Base-by-base conservation (phyloP, 2,329 filamentous ascomycete species). In the Fusarium udum region DNA sequence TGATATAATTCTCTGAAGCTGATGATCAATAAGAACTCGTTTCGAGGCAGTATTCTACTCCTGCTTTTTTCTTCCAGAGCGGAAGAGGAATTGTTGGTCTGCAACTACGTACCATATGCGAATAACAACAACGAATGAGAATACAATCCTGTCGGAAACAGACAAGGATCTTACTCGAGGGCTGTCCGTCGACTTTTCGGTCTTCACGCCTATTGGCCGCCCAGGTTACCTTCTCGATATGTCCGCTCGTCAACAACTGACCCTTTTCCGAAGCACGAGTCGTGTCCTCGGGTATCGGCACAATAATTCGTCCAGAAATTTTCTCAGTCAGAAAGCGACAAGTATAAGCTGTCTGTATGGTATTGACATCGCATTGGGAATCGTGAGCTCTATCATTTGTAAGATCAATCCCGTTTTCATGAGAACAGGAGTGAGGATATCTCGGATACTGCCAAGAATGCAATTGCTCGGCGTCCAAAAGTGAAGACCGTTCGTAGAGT, bases 391-490 rank as follows among this genome's bases (percentile, higher is more conserved):
- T 18, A 32, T 56, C 7, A 20, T 12, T 7, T 4, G 11, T 12
- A 0, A 14, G 22, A 6, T 3, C 16, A 26, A 28, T 15, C 22
- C 6, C 24, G 22, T 22, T 8, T 22, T 34, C 22, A 31, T n/a
- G 1, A 39, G 18, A n/a, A 15, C 12, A n/a, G 6, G 4, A 18
- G 0, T n/a, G 8, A 14, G 20, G 0, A 14, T 10, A 28, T 36
- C 6, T 6, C 24, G 8, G 24, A 36, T 6, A 48, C n/a, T 18
- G n/a, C 0, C n/a, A 28, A 48, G 13, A 32, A 26, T 22, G 14
- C 20, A 14, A n/a, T 22, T 16, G 15, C 20, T 60, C 53, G 40
- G 53, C 1, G 5, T 5, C 4, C 24, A 63, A 4, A 63, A 45
- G 16, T 63, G 11, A 22, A 31, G 22, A 8, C 40, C 53, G 60